A percentile compares a stretch with the other conserved stretches of the same genome.
Evolutionary conservation across 2,329 filamentous ascomycete genomes (phyloP).

Genomic region (Venturia asperata): DNA sequence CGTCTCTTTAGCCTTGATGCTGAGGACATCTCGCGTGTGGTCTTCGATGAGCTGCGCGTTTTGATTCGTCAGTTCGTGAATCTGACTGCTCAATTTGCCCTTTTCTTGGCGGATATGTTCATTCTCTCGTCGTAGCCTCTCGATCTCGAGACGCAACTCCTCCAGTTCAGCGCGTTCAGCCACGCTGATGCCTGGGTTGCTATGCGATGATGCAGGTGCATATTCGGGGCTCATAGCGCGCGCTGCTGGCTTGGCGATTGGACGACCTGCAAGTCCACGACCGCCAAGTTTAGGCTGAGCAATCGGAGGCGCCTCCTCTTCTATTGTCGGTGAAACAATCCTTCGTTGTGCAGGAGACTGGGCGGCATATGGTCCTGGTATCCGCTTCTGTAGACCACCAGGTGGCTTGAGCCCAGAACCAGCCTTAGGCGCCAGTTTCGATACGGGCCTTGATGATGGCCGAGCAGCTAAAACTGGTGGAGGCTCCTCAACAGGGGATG

Average conservation of each 20-base stretch:
- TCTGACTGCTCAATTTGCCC: constrained; percentile 72
- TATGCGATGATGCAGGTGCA: constrained; percentile 50
- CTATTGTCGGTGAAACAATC: constrained; percentile 13
- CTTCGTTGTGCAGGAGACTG: constrained; percentile 14
- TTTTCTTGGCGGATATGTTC: constrained; percentile 80
- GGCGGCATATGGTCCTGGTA: constrained; percentile 14
- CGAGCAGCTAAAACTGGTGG: constrained; percentile 51
- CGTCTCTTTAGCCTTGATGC: constrained; percentile 97
- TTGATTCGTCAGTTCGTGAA: constrained; percentile 91
- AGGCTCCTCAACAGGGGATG: constrained; percentile 36
- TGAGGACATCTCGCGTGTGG: constrained; percentile 88
- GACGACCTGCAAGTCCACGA: constrained; percentile 73
- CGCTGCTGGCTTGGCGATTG: constrained; percentile 66
- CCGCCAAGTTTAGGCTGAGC: constrained; percentile 55
- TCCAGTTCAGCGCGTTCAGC: constrained; percentile 90
- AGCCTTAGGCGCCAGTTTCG: constrained; percentile 35
- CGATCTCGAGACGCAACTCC: constrained; percentile 76
- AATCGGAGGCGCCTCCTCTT: constrained; percentile 35
- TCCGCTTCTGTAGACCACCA: constrained; percentile 18
- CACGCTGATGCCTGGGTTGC: constrained; percentile 55
- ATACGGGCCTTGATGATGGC: constrained; percentile 46
- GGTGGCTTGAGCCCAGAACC: constrained; percentile 40
- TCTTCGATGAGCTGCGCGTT: constrained; percentile 96
- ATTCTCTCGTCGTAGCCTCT: constrained; percentile 64
- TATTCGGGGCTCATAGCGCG: constrained; percentile 45